Conservation (phyloP, 2,329 filamentous ascomycete species). For the Helotiales sp. region DNA sequence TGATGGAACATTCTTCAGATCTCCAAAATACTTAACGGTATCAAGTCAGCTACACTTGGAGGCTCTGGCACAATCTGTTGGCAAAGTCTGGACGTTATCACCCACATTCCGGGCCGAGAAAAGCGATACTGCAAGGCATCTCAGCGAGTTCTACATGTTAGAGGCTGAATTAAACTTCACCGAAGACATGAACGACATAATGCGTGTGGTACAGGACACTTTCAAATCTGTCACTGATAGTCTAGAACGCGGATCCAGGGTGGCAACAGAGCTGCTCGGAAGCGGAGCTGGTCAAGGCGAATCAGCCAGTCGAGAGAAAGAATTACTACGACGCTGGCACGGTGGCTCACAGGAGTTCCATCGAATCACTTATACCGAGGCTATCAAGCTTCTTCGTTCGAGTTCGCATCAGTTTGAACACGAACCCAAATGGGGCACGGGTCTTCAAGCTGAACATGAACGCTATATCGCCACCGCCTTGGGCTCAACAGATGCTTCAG, state of each 20-base stretch:
- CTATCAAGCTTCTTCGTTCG: conserved; percentile 69
- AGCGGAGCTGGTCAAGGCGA: neutral
- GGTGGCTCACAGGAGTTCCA: conserved; percentile 73
- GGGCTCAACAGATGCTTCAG: conserved; percentile 39
- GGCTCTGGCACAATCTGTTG: conserved; percentile 84
- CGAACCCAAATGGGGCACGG: conserved; percentile 70
- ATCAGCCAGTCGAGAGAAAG: conserved; percentile 36
- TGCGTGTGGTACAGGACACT: conserved; percentile 81
- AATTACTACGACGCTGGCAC: conserved; percentile 73
- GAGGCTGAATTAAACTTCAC: conserved; percentile 89
- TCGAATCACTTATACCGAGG: conserved; percentile 81
- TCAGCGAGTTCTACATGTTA: conserved; percentile 99
- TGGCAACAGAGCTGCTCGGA: conserved; percentile 57
- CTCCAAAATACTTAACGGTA: conserved; percentile 93
- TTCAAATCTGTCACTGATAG: conserved; percentile 59
- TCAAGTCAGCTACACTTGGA: conserved; percentile 95
- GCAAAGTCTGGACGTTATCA: conserved; percentile 91
- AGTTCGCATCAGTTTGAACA: conserved; percentile 68
- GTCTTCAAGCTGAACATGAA: conserved; percentile 91
- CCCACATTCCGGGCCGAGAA: conserved; percentile 93
- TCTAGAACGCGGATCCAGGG: conserved; percentile 45
- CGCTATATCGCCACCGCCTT: conserved; percentile 77
- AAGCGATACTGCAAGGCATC: conserved; percentile 89
- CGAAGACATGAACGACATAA: conserved; percentile 70
- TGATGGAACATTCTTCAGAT: conserved; percentile 73